Conservation (phyloP, 2,329 filamentous ascomycete species). For the Mariannaea sp. region DNA sequence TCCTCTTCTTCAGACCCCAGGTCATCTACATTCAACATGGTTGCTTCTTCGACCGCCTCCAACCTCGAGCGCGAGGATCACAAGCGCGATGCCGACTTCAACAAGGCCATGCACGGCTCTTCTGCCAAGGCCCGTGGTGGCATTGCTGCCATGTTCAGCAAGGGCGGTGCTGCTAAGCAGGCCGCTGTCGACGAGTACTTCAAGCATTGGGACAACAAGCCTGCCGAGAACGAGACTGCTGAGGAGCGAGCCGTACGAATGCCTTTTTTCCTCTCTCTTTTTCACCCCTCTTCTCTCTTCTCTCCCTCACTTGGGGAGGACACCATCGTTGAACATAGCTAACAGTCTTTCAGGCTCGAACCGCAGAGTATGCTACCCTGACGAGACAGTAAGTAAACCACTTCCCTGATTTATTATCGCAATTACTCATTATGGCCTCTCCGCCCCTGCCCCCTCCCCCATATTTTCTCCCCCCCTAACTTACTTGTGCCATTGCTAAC, state of each 20-base stretch:
- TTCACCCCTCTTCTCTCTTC: conserved; percentile 22
- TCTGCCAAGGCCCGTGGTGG: conserved; percentile 73
- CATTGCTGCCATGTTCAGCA: conserved; percentile 82
- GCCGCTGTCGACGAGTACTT: conserved; percentile 90
- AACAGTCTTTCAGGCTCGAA: conserved; percentile 63
- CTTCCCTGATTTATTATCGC: neutral
- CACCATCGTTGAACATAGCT: conserved; percentile 23
- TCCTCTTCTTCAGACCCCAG: conserved; percentile 15
- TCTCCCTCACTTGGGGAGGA: neutral
- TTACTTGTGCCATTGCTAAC: too few relatives aligned
- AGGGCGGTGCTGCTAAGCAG: conserved; percentile 76
- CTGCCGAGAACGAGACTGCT: conserved; percentile 77
- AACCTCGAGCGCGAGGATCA: conserved; percentile 82
- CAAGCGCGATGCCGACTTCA: conserved; percentile 85
- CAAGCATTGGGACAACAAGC: conserved; percentile 94
- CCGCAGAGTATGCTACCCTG: conserved; percentile 88
- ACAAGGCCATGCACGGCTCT: conserved; percentile 80
- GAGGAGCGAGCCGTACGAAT: conserved; percentile 74
- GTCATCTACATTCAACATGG: conserved; percentile 48
- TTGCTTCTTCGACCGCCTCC: conserved; percentile 45
- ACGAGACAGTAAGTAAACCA: conserved; percentile 76
- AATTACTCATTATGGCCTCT: too few relatives aligned
- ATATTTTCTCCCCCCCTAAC: too few relatives aligned
- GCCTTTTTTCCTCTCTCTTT: conserved; percentile 17
- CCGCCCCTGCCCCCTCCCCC: too few relatives aligned